Percentiles rank a stretch among this genome's conserved stretches.
Conservation (phyloP, 2,329 filamentous ascomycete genomes). For the Penicillium griseofulvum region DNA sequence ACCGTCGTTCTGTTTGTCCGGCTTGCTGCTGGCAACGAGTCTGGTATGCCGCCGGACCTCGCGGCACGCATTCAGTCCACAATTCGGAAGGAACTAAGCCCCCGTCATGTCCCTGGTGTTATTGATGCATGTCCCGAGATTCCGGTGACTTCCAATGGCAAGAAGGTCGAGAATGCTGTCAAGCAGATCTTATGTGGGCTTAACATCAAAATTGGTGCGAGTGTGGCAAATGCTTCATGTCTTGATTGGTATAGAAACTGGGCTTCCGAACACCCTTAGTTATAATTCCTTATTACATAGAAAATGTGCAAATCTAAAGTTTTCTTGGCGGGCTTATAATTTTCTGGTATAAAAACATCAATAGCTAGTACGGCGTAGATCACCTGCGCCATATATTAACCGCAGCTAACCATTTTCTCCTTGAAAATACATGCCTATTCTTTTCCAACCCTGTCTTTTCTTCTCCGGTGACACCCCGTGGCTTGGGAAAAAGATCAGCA, state of each 20-base stretch:
- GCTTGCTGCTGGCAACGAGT: constrained; percentile 50
- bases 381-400: too few relatives aligned
- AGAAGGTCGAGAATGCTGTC: constrained; percentile 96
- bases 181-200: constrained; percentile 92
- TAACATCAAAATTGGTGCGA: constrained; percentile 83
- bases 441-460: too few relatives aligned
- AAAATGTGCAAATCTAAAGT: too few relatives aligned
- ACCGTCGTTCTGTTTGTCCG: constrained; percentile 86
- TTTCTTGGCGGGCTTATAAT: too few relatives aligned
- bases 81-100: constrained; percentile 76
- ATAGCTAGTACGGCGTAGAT: too few relatives aligned
- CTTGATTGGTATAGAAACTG: constrained; percentile 84
- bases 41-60: constrained; percentile 59
- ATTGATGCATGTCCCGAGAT: constrained; percentile 83
- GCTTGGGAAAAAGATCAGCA: too few relatives aligned
- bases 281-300: not conserved
- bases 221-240: constrained; percentile 87
- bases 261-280: constrained; percentile 55
- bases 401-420: too few relatives aligned
- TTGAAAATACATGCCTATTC: too few relatives aligned
- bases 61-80: constrained; percentile 62
- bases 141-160: constrained; percentile 88
- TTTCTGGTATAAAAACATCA: too few relatives aligned
- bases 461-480: too few relatives aligned
- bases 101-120: constrained; percentile 81